Base-by-base conservation (phyloP, 352 stramenopile species). In the Pseudoperonospora humuli region DNA sequence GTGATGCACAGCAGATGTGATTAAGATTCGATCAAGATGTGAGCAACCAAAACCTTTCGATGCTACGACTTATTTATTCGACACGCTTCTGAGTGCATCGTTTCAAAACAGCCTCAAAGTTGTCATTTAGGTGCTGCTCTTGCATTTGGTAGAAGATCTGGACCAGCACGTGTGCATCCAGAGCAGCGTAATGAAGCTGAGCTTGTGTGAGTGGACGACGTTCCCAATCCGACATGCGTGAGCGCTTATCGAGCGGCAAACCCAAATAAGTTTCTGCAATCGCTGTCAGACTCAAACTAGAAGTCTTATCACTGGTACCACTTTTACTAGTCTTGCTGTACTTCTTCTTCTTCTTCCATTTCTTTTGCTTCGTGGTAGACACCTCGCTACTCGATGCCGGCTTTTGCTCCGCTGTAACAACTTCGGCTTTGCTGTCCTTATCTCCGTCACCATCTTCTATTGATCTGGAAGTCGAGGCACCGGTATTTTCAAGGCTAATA, bases 211-310 rank as follows among this genome's bases (percentile, higher is more conserved):
- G 67, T 18, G 78, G 78, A 0, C 78, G 71, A 5, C 61, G 70
- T 46, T 87, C 64, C 75, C 75, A 90, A 61, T 91, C 60, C 2
- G 79, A 87, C 64, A 91, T 84, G 20, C 75, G 71, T 7, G 45
- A 50, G 15, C 76, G 65, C 27, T 91, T 91, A 49, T 88, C 79
- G 1, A 91, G 56, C 10, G 76, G 70, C 11, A 81, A 72, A 5
- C 66, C 61, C 36, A 91, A 41, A 44, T 84, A 91, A 2, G 38
- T 20, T 24, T 80, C 43, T 1, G 72, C 53, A 17, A 91, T 40
- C 21, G 59, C 56, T 10, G 74, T 65, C n/a, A 91, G 56, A 0
- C 70, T 66, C 13, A 80, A 45, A 5, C 54, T 43, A 45, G 58
- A 62, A 29, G 38, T 45, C 17, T 61, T 63, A 15, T 35, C 26